Base-by-base conservation (phyloP, 2,329 filamentous ascomycete genomes). In the Botrytis squamosa region DNA sequence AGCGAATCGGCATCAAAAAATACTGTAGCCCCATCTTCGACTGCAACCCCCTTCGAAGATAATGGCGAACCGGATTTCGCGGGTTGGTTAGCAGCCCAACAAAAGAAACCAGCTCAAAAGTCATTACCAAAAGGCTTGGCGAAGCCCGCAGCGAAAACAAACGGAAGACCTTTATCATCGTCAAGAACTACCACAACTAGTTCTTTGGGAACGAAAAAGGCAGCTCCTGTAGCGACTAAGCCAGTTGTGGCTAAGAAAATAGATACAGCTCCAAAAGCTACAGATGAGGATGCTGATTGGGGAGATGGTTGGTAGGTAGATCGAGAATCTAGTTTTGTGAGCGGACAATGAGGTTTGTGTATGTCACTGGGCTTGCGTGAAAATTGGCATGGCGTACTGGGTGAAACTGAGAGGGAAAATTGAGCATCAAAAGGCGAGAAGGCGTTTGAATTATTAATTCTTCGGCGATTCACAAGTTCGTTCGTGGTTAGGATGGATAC, bases 61-160 rank as follows among this genome's bases (percentile, higher is more conserved):
- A 90, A 92, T 40, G 91, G 91, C 4, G 95, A 99, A 82, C 95
- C 95, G 0, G 96, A 98, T 82, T 98, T 99, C 82, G 95, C 94
- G 8, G 95, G 94, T 8, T 98, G 96, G 95, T 83, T 98, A 36
- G 94, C 93, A 20, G 94, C 95, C 20, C 94, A 98, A 81, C 90
- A 92, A 9, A 98, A 97, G 84, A 86, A 86, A 79, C 82, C 74
- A 70, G 80, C 81, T 73, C 68, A 66, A 1, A 96, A 93, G 77
- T 84, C 91, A 4, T 81, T 98, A 72, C 95, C 95, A 0, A 99
- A 97, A 83, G 95, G 95, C 0, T 82, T 98, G 40, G 84, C 86
- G 1, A 97, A 97, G 83, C 80, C 88, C 3, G 75, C 83, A 1
- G 77, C 81, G 22, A 74, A 75, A 52, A 75, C 46, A 65, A 75